A percentile compares a stretch with the other conserved stretches of the same genome.
phyloP scores from a whole-genome alignment of 257 asterid species.

The Petunia secreta region DNA sequence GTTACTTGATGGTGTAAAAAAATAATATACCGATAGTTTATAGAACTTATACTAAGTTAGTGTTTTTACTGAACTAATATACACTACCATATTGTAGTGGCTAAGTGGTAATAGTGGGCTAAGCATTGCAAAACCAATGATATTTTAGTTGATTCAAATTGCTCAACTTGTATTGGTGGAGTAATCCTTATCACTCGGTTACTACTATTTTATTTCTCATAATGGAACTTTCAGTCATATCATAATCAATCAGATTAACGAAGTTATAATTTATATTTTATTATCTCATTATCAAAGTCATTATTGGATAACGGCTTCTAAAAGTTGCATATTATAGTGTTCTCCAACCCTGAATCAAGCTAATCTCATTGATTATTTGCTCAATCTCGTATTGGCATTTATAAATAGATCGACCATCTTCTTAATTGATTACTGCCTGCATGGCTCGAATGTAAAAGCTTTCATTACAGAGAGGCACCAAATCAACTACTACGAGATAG shows the following conservation, averaged over 20 bases:
- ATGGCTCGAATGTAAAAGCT: background rate
- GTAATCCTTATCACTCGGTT: background rate
- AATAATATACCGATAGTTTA: too few species aligned
- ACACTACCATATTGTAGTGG: too few species aligned
- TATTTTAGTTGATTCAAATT: background rate
- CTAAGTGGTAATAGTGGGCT: background rate
- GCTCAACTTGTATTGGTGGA: slow-evolving; percentile 17
- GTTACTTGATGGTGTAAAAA: too few species aligned
- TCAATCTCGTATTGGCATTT: background rate
- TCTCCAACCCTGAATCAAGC: background rate
- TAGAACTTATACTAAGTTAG: too few species aligned
- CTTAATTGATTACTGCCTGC: background rate
- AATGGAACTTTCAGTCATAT: background rate
- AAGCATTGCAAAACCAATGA: background rate
- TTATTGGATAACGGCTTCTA: background rate
- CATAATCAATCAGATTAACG: background rate
- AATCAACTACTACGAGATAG: background rate
- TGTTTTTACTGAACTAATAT: too few species aligned
- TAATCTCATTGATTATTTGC: background rate
- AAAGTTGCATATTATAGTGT: background rate
- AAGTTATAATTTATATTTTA: background rate
- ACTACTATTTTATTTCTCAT: background rate
- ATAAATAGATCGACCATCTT: background rate
- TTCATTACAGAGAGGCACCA: background rate
- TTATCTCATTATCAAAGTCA: background rate